These are phyloP conservation scores for Chenopodium berlandieri DNA, from an alignment of 148 eudicot genomes.

Conservation along the genomic window DNA sequence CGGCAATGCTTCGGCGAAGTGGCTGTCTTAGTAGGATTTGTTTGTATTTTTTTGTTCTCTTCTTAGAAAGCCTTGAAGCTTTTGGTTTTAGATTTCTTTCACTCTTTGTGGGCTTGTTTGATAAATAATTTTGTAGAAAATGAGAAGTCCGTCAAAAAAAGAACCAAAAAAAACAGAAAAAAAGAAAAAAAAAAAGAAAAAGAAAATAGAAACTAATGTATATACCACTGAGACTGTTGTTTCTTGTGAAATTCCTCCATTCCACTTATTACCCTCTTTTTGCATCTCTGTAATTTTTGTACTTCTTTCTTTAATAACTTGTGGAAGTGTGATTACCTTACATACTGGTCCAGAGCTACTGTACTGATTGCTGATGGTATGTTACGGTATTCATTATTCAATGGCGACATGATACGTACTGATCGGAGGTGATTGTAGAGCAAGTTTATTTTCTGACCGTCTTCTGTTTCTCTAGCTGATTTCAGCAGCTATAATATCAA, in stretches of 20 bases:
- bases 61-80: conserved; percentile 13
- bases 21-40: conserved; percentile 34
- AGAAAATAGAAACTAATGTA: conserved; percentile 28
- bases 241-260: conserved; percentile 5
- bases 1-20: conserved; percentile 28
- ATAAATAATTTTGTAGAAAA: conserved; percentile 45
- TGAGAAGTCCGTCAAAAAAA: conserved; percentile 4
- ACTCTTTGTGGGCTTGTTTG: conserved; percentile 33
- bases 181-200: conserved; percentile 4
- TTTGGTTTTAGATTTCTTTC: conserved; percentile 7
- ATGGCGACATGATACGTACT: neutral
- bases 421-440: neutral
- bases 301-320: neutral
- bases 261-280: neutral
- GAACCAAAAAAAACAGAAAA: conserved; percentile 4
- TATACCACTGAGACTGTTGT: conserved; percentile 19
- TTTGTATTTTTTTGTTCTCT: conserved; percentile 32
- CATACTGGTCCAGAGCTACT: neutral
- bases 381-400: neutral
- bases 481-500: neutral
- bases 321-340: neutral
- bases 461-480: neutral
- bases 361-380: no score
- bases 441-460: no score
- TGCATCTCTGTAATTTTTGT: neutral